Evolutionary conservation across 257 asterid genomes (phyloP).

Genomic region (Mitragyna speciosa): DNA sequence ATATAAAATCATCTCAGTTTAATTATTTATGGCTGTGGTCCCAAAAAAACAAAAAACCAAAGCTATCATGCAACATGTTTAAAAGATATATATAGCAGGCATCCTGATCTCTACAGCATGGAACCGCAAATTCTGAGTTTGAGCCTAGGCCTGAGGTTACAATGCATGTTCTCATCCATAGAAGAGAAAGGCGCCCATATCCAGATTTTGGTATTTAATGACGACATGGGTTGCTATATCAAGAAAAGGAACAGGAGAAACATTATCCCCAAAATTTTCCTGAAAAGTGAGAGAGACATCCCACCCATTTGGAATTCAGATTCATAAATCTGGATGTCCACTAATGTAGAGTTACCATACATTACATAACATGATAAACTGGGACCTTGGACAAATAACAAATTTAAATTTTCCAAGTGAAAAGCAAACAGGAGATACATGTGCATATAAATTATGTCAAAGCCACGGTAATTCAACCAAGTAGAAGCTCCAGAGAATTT

Average conservation of each 20-base stretch:
- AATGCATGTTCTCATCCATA: constrained; percentile 6
- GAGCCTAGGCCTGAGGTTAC: not conserved
- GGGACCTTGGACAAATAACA: not conserved
- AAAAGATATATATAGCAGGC: not conserved
- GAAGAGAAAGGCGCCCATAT: constrained; percentile 9
- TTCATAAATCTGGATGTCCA: not conserved
- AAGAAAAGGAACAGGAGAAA: not conserved
- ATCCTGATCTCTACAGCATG: constrained; percentile 9
- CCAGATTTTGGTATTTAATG: constrained; percentile 9
- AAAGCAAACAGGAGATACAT: not conserved
- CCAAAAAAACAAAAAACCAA: not conserved
- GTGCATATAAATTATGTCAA: not conserved
- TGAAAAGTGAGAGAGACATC: constrained; percentile 8
- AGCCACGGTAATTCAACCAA: not conserved
- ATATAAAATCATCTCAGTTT: constrained; percentile 9
- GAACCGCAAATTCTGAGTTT: constrained; percentile 19
- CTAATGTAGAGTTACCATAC: no score
- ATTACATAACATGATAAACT: not conserved
- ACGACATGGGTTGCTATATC: constrained; percentile 8
- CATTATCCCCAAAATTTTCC: constrained; percentile 1
- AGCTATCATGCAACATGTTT: not conserved
- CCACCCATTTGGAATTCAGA: not conserved
- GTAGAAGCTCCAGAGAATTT: not conserved
- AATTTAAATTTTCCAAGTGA: not conserved
- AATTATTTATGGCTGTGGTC: constrained; percentile 2